Evolutionary conservation across 164 flowering plant species (phyloP).

Genomic region (Akebia trifoliata): DNA sequence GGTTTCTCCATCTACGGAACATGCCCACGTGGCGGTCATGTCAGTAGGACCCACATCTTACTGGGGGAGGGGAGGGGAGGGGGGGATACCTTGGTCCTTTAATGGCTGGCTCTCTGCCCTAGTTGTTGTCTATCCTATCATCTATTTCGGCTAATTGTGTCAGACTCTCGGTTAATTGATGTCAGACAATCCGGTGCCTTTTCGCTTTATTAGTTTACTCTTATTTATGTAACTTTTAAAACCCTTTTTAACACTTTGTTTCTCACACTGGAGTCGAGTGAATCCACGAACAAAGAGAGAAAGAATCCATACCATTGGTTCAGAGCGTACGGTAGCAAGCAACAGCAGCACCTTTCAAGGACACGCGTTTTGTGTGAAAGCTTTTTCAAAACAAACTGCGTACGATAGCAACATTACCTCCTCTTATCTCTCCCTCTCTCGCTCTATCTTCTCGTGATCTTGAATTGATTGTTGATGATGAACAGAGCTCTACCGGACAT

Average conservation of each 20-base stretch:
- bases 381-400: not conserved
- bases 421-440: not conserved
- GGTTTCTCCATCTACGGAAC: slow-evolving; percentile 26
- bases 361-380: slow-evolving; percentile 3
- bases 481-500: slow-evolving; percentile 34
- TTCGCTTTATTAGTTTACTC: slow-evolving; percentile 15
- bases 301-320: not conserved
- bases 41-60: slow-evolving; percentile 45
- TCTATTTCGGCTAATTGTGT: slow-evolving; percentile 29
- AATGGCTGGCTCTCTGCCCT: slow-evolving; percentile 21
- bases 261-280: not conserved
- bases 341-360: not conserved
- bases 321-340: slow-evolving; percentile 5
- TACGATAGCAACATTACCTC: not conserved
- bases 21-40: slow-evolving; percentile 60
- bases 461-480: not conserved
- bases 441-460: not conserved
- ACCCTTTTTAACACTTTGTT: not conserved
- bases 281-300: not conserved
- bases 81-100: slow-evolving; percentile 23
- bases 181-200: slow-evolving; percentile 7
- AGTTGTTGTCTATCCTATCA: not conserved
- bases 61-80: slow-evolving; percentile 35
- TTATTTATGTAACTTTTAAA: not conserved
- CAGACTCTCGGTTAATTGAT: too few relatives aligned